Evolutionary conservation across 768 basidiomycete genomes (phyloP).

Genomic region (Tephrocybe rancida): DNA sequence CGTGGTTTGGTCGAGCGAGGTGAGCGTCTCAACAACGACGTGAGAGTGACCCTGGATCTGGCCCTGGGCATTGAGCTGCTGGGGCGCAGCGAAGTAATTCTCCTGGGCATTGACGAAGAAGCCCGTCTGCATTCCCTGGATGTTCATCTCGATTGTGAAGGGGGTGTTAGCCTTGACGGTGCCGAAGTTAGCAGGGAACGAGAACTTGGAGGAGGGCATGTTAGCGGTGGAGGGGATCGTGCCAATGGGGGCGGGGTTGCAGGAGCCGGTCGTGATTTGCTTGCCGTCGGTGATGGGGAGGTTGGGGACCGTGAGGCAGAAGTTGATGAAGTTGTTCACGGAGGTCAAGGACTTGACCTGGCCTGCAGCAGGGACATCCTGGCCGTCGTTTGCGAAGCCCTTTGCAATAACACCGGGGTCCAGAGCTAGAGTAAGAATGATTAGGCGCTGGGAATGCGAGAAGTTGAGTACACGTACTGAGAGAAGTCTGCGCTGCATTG

Average conservation of each 20-base stretch:
- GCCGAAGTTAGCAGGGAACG: constrained; percentile 35
- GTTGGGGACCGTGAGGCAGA: constrained; percentile 42
- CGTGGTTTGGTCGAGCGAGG: constrained; percentile 33
- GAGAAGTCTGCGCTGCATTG: constrained; percentile 33
- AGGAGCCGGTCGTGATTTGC: constrained; percentile 27
- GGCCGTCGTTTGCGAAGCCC: constrained; percentile 30
- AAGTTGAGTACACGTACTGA: constrained; percentile 27
- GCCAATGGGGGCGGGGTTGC: constrained; percentile 37
- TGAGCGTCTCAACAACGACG: constrained; percentile 40
- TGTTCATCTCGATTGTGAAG: constrained; percentile 45
- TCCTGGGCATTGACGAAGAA: constrained; percentile 45
- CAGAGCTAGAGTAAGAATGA: constrained; percentile 15
- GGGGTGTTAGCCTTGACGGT: constrained; percentile 39
- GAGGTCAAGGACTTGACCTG: constrained; percentile 47
- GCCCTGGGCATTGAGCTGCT: constrained; percentile 42
- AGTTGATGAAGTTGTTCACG: constrained; percentile 55
- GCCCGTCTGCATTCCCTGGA: constrained; percentile 36
- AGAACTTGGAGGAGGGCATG: constrained; percentile 43
- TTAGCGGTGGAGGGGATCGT: constrained; percentile 43
- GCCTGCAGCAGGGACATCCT: constrained; percentile 31
- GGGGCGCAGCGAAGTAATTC: constrained; percentile 49
- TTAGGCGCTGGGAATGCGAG: not conserved
- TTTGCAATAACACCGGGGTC: constrained; percentile 27
- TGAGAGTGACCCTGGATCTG: constrained; percentile 49
- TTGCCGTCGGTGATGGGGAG: constrained; percentile 58